Conservation (phyloP, 2,329 filamentous ascomycete species). For the Pseudocercospora cruenta region DNA sequence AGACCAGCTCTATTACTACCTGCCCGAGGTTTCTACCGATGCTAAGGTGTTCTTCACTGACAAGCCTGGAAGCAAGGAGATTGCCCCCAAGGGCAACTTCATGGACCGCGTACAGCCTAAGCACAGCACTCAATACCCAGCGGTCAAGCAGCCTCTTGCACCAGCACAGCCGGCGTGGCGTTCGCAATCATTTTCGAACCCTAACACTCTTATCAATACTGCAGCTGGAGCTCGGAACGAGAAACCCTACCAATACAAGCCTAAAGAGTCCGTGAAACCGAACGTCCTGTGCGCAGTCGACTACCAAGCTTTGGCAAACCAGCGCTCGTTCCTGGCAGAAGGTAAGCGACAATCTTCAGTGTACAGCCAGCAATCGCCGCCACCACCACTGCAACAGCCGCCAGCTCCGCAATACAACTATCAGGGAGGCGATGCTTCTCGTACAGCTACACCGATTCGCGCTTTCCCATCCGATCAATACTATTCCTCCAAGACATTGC, state of each 20-base stretch:
- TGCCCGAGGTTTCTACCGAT: constrained; percentile 84
- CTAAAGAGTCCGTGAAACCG: constrained; percentile 37
- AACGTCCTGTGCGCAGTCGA: constrained; percentile 35
- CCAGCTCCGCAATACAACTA: constrained; percentile 29
- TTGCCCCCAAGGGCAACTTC: constrained; percentile 73
- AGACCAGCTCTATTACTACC: constrained; percentile 84
- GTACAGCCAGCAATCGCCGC: constrained; percentile 18
- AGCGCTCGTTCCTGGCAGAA: constrained; percentile 35
- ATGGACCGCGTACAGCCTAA: constrained; percentile 64
- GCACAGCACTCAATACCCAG: constrained; percentile 29
- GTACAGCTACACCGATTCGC: constrained; percentile 32
- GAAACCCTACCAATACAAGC: constrained; percentile 45
- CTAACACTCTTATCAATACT: constrained; percentile 1
- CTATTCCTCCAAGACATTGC: constrained; percentile 41
- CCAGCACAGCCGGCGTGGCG: constrained; percentile 27
- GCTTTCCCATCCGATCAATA: constrained; percentile 43
- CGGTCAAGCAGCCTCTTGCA: constrained; percentile 30
- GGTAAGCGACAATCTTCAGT: constrained; percentile 27
- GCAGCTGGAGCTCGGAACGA: constrained; percentile 26
- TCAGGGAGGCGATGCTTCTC: constrained; percentile 31
- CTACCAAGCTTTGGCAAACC: constrained; percentile 35
- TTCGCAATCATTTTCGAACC: constrained; percentile 19
- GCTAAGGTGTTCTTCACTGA: constrained; percentile 90
- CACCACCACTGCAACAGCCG: constrained; percentile 14
- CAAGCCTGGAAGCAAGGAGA: constrained; percentile 62